Conservation (phyloP, 1,284 basidiomycete genomes). For the Abortiporus biennis region DNA sequence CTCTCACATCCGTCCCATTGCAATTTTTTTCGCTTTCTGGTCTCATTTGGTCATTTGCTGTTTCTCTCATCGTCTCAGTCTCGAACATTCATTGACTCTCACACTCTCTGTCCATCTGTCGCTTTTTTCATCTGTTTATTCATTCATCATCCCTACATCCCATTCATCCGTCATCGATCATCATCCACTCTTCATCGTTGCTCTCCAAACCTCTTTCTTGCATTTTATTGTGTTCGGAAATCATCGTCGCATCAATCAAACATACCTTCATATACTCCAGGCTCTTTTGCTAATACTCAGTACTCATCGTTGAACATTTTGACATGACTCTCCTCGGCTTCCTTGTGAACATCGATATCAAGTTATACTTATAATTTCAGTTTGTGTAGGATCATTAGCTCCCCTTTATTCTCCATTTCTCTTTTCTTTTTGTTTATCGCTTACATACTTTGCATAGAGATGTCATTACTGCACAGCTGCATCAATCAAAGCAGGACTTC, state of each 20-base stretch:
- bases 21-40: conserved; percentile 1
- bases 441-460: conserved; percentile 6
- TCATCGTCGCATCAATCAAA: too few relatives aligned
- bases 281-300: too few relatives aligned
- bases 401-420: conserved; percentile 8
- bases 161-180: too few relatives aligned
- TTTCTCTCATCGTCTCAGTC: not conserved
- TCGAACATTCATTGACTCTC: conserved; percentile 1
- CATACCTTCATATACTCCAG: too few relatives aligned
- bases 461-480: not conserved
- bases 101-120: conserved; percentile 5
- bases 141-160: too few relatives aligned
- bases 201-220: too few relatives aligned
- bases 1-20: not conserved
- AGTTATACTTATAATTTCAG: not conserved
- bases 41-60: conserved; percentile 2
- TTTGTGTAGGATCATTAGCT: conserved; percentile 10
- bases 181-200: too few relatives aligned
- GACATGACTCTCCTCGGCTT: too few relatives aligned
- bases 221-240: too few relatives aligned
- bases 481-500: not conserved
- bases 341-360: not conserved
- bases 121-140: not conserved
- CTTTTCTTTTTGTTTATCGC: conserved; percentile 4
- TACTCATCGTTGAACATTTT: too few relatives aligned